phyloP scores from a whole-genome alignment of 2,329 filamentous ascomycete species.

The Chalara sp. region DNA sequence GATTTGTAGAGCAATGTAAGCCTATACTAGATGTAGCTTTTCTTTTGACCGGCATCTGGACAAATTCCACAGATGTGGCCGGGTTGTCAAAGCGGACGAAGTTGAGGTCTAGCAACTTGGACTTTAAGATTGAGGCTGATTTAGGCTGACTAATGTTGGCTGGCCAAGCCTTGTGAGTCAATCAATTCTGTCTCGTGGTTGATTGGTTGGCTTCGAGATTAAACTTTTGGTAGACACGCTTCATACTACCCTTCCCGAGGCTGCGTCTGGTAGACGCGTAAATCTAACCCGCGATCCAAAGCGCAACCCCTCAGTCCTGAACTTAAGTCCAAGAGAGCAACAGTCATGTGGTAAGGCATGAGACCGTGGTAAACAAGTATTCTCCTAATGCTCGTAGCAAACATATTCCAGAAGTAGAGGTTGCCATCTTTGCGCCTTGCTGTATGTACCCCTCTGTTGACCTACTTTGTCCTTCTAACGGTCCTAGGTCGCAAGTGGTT shows the following conservation, averaged over 20 bases:
- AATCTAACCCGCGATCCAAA: too few relatives aligned
- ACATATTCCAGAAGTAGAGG: conserved; percentile 96
- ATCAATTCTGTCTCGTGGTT: neutral
- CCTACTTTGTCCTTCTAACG: neutral
- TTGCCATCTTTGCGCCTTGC: conserved; percentile 90
- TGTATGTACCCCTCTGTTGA: conserved; percentile 49
- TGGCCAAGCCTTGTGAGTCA: conserved; percentile 1
- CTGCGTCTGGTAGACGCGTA: too few relatives aligned
- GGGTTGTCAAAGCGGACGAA: conserved; percentile 1
- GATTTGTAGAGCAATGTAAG: conserved; percentile 18
- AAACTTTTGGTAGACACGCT: too few relatives aligned
- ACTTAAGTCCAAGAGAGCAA: neutral
- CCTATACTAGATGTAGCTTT: conserved; percentile 52
- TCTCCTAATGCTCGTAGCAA: conserved; percentile 53
- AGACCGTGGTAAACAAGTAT: too few relatives aligned
- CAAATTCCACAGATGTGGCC: conserved; percentile 15
- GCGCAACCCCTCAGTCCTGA: too few relatives aligned
- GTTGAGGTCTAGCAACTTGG: conserved; percentile 9
- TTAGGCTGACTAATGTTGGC: neutral
- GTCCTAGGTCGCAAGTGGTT: conserved; percentile 86
- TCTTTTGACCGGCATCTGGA: conserved; percentile 62
- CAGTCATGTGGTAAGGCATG: conserved; percentile 24
- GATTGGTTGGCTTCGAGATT: too few relatives aligned
- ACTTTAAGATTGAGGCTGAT: conserved; percentile 5
- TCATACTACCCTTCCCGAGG: too few relatives aligned